phyloP scores from a whole-genome alignment of 768 basidiomycete genomes.

The Mycena galopus region DNA sequence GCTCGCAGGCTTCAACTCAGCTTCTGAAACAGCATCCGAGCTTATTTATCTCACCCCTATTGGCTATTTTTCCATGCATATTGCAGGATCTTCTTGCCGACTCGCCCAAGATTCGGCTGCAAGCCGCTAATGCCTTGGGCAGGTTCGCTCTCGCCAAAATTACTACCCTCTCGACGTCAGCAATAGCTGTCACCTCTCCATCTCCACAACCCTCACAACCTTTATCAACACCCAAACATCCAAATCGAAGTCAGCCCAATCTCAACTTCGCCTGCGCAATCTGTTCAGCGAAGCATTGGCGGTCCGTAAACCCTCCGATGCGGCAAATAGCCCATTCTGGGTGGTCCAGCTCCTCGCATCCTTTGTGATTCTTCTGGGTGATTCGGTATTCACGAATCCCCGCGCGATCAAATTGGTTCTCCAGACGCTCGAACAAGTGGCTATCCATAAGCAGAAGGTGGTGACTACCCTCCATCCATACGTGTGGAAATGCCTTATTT shows the following conservation, averaged over 20 bases:
- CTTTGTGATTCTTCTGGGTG: constrained; percentile 62
- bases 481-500: constrained; percentile 68
- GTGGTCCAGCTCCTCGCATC: constrained; percentile 58
- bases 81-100: constrained; percentile 47
- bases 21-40: constrained; percentile 56
- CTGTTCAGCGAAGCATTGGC: constrained; percentile 47
- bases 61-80: constrained; percentile 59
- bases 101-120: constrained; percentile 52
- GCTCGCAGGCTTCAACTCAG: constrained; percentile 49
- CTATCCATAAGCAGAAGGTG: constrained; percentile 48
- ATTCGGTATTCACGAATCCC: constrained; percentile 56
- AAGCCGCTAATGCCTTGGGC: constrained; percentile 70
- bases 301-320: constrained; percentile 35
- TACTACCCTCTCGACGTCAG: constrained; percentile 16
- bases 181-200: constrained; percentile 23
- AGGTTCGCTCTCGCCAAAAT: constrained; percentile 64
- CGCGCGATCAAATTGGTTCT: constrained; percentile 54
- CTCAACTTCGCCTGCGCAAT: constrained; percentile 38
- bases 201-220: constrained; percentile 18
- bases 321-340: constrained; percentile 55
- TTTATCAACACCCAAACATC: constrained; percentile 28
- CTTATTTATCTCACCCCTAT: constrained; percentile 63
- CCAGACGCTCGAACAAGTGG: constrained; percentile 47
- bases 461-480: constrained; percentile 56
- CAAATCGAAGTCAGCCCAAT: constrained; percentile 12